phyloP scores from a whole-genome alignment of 2,329 filamentous ascomycete genomes.

The Phymatotrichopsis omnivora region DNA sequence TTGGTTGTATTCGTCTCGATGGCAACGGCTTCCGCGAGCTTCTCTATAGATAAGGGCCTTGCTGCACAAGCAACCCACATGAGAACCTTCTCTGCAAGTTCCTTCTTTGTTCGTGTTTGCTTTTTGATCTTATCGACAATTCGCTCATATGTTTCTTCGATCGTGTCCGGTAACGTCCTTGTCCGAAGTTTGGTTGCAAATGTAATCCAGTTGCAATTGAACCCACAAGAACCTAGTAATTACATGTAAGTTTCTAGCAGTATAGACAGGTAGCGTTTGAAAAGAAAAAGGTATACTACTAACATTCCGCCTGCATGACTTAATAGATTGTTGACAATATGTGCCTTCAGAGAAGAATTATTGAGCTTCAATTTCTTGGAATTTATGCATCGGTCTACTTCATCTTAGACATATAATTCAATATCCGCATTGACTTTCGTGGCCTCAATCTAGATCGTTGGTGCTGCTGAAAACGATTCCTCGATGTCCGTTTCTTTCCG shows the following conservation, averaged over 20 bases:
- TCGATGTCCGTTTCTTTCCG: constrained; percentile 13
- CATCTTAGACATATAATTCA: not conserved
- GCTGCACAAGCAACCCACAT: constrained; percentile 11
- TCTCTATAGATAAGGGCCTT: not conserved
- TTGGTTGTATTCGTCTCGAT: constrained; percentile 8
- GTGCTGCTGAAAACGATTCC: not conserved
- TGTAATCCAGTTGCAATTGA: constrained; percentile 11
- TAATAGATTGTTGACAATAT: not conserved
- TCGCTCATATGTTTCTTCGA: constrained; percentile 19
- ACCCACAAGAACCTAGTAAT: constrained; percentile 13
- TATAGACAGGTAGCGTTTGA: too few relatives aligned
- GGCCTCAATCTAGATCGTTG: not conserved
- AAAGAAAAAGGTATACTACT: too few relatives aligned
- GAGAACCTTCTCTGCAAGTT: constrained; percentile 13
- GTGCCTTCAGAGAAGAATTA: not conserved
- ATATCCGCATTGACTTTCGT: constrained; percentile 2
- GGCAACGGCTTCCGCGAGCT: constrained; percentile 12
- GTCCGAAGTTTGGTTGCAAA: constrained; percentile 9
- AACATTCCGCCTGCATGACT: constrained; percentile 2
- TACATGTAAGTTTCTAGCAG: too few relatives aligned
- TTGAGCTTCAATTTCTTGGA: not conserved
- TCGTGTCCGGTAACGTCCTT: constrained; percentile 10
- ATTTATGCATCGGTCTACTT: not conserved
- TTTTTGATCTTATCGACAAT: constrained; percentile 12
- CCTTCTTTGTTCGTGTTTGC: constrained; percentile 3